Evolutionary conservation across 768 basidiomycete genomes (phyloP).

Genomic region (Cubamyces lactineus): DNA sequence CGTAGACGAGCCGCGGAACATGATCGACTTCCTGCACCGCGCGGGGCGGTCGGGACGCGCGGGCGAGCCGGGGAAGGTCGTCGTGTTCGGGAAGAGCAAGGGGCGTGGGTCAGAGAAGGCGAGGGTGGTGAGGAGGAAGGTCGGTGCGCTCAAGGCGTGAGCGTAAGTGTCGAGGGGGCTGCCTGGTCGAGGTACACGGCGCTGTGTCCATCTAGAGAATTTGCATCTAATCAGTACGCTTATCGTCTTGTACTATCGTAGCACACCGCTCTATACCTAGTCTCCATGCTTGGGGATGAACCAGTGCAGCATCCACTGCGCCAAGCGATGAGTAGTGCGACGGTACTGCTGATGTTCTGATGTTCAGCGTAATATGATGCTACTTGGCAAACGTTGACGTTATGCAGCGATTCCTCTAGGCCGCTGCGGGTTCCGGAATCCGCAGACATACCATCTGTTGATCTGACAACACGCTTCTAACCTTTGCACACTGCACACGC

Average conservation of each 20-base stretch:
- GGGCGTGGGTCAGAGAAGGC: constrained; percentile 62
- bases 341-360: no score
- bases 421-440: no score
- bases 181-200: no score
- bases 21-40: constrained; percentile 90
- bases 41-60: constrained; percentile 85
- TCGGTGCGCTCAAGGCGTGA: constrained; percentile 43
- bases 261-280: background rate
- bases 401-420: no score
- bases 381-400: no score
- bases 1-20: constrained; percentile 85
- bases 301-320: no score
- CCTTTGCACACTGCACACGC: no score
- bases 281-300: no score
- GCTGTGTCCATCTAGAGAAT: background rate
- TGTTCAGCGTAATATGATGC: no score
- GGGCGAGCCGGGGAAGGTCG: constrained; percentile 68
- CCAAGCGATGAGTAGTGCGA: no score
- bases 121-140: constrained; percentile 53
- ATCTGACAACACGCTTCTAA: no score
- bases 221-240: background rate
- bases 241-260: background rate
- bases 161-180: background rate
- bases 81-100: constrained; percentile 72
- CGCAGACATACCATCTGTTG: no score